Conservation (phyloP, 2,329 filamentous ascomycete genomes). For the Triangularia setosa region DNA sequence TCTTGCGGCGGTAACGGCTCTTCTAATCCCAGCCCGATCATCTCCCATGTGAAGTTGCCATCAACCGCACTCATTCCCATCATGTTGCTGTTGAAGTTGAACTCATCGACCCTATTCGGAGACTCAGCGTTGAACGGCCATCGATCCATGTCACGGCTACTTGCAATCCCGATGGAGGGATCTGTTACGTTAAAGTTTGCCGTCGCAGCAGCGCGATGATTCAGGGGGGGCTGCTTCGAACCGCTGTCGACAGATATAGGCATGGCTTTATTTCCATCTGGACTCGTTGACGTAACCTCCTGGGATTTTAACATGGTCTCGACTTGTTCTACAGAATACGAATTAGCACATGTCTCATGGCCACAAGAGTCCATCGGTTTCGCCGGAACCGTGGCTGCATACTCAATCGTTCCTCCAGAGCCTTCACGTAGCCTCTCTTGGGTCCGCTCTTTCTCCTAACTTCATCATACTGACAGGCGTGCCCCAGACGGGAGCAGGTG, state of each 20-base stretch:
- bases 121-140: constrained; percentile 56
- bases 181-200: constrained; percentile 42
- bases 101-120: constrained; percentile 51
- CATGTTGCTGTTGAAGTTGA: constrained; percentile 43
- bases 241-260: constrained; percentile 30
- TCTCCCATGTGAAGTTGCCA: constrained; percentile 73
- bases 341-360: constrained; percentile 14
- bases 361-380: neutral
- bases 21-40: constrained; percentile 57
- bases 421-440: constrained; percentile 91
- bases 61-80: constrained; percentile 50
- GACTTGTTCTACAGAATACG: constrained; percentile 70
- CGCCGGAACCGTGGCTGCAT: constrained; percentile 36
- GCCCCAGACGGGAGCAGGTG: constrained; percentile 81
- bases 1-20: constrained; percentile 57
- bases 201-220: constrained; percentile 31
- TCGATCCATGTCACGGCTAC: constrained; percentile 47
- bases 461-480: constrained; percentile 88
- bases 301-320: constrained; percentile 85
- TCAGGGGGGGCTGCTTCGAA: constrained; percentile 27
- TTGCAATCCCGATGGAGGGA: constrained; percentile 44
- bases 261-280: constrained; percentile 36
- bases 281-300: constrained; percentile 43
- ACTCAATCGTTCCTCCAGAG: constrained; percentile 89
- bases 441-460: constrained; percentile 91